These are phyloP conservation scores for Dissoconium aciculare DNA, from an alignment of 2,329 filamentous ascomycete species.

Conservation along the genomic window DNA sequence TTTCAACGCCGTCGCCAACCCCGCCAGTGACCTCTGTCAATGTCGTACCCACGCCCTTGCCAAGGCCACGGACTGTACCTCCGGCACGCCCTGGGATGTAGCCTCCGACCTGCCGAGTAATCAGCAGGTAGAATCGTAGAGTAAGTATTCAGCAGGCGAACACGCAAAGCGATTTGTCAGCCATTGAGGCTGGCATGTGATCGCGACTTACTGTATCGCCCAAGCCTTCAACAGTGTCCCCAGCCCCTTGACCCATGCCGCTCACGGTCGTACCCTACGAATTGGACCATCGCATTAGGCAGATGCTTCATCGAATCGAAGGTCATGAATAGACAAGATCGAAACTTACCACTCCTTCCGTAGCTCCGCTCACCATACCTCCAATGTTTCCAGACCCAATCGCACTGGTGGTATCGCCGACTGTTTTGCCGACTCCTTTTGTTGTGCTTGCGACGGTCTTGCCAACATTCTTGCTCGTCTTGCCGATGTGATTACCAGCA, in stretches of 20 bases:
- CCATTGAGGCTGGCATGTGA: slow-evolving; percentile 12
- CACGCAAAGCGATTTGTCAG: too few species aligned
- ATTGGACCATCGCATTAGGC: too few species aligned
- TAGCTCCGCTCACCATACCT: slow-evolving; percentile 26
- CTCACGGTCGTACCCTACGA: too few species aligned
- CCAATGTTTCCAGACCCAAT: slow-evolving; percentile 29
- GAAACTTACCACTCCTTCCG: slow-evolving; percentile 18
- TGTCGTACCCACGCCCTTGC: slow-evolving; percentile 28
- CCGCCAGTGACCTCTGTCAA: slow-evolving; percentile 25
- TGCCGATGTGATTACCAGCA: slow-evolving; percentile 14
- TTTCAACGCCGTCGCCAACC: slow-evolving; percentile 31
- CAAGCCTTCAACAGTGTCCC: not conserved
- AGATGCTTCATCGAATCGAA: too few species aligned
- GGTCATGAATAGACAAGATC: too few species aligned
- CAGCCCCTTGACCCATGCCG: not conserved
- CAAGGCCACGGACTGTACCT: slow-evolving; percentile 28
- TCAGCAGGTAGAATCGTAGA: too few species aligned
- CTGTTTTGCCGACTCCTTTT: slow-evolving; percentile 29
- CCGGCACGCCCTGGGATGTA: slow-evolving; percentile 26
- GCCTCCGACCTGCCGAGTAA: slow-evolving; percentile 27
- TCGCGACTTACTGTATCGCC: not conserved
- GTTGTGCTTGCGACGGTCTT: slow-evolving; percentile 29
- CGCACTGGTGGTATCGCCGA: slow-evolving; percentile 30
- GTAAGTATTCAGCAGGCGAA: too few species aligned
- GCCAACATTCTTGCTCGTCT: slow-evolving; percentile 28